phyloP scores from a whole-genome alignment of 2,329 filamentous ascomycete genomes.

The Coniella vitis region DNA sequence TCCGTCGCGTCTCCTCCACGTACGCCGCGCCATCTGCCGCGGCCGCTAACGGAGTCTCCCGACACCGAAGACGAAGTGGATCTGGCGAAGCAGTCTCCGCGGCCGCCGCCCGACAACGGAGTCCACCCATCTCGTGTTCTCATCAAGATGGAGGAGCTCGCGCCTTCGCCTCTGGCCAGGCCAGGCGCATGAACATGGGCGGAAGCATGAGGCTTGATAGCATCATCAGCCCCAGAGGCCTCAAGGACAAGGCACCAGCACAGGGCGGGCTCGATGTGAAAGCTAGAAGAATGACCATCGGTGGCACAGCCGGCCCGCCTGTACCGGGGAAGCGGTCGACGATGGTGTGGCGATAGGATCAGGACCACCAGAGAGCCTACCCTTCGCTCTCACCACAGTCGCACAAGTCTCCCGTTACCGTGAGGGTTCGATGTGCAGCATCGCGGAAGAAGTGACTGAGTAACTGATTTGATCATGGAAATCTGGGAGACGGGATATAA shows the following conservation, averaged over 20 bases:
- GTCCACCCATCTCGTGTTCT: constrained; percentile 48
- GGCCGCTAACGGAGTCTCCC: constrained; percentile 48
- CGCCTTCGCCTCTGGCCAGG: constrained; percentile 47
- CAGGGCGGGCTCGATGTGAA: constrained; percentile 19
- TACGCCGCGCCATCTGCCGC: constrained; percentile 40
- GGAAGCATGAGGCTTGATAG: constrained; percentile 29
- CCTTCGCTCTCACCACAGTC: constrained; percentile 7
- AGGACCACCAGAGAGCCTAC: constrained; percentile 14
- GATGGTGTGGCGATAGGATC: constrained; percentile 22
- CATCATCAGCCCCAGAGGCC: constrained; percentile 14
- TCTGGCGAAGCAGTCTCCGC: constrained; percentile 27
- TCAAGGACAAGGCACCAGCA: constrained; percentile 8
- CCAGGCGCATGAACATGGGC: constrained; percentile 50
- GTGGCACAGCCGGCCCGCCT: constrained; percentile 23
- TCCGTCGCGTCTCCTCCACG: constrained; percentile 26
- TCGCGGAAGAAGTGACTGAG: background rate
- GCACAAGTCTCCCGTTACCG: background rate
- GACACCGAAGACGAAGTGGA: constrained; percentile 41
- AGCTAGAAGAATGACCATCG: constrained; percentile 38
- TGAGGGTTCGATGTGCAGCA: background rate
- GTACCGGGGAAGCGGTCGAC: constrained; percentile 16
- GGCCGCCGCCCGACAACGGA: constrained; percentile 39
- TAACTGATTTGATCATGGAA: too few species aligned
- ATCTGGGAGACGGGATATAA: too few species aligned
- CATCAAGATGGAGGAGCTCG: constrained; percentile 28